Evolutionary conservation across 768 basidiomycete species (phyloP), one percentile per base, ranked within the genome.

Genomic region (Baorangia bicolor): DNA sequence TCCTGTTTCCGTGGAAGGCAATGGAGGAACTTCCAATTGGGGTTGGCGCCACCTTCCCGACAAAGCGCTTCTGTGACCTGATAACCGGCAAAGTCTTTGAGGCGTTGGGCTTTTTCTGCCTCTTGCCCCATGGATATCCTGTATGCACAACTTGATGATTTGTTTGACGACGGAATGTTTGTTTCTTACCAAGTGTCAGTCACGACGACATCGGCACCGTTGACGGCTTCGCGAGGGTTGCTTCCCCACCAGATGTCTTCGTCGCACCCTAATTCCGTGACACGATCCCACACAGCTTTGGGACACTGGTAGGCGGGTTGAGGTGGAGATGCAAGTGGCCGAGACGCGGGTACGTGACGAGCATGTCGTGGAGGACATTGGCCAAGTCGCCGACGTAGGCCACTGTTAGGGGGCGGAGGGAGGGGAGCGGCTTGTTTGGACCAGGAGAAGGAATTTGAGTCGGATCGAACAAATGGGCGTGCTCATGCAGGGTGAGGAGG

Each of bases 61-160:
- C 94, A 94, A 30, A 98, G 80, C 31, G 82, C 74, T 70, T 98
- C 94, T 2, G 96, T 98, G 46, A 99, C 86, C 68, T 98, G 97
- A 72, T 92, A 99, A 3, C 97, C 95, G 18, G 82, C 60, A 74
- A 99, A 99, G 55, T 92, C 96, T 47, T 82, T 76, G 40, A 96
- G 70, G 16, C 96, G 86, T 62, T 92, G 85, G 31, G 77, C 90
- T 60, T 94, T 93, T 72, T 98, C 94, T 1, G 87, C 89, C 73
- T 98, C 97, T 73, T 97, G 94, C 18, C 97, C 97, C 97, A 99
- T 98, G 2, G 96, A 98, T 60, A 98, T 94, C 94, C 93, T 95
- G 64, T 14, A 27, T 12, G 18, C 2, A 13, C 14, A 12, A 25
- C 4, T 48, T 2, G 18, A 47, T 23, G 18, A 16, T 18, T 21